Percentiles rank a stretch among this genome's conserved stretches.
Evolutionary conservation across 2,329 filamentous ascomycete species (phyloP).

Genomic region (Diaporthe amygdali): DNA sequence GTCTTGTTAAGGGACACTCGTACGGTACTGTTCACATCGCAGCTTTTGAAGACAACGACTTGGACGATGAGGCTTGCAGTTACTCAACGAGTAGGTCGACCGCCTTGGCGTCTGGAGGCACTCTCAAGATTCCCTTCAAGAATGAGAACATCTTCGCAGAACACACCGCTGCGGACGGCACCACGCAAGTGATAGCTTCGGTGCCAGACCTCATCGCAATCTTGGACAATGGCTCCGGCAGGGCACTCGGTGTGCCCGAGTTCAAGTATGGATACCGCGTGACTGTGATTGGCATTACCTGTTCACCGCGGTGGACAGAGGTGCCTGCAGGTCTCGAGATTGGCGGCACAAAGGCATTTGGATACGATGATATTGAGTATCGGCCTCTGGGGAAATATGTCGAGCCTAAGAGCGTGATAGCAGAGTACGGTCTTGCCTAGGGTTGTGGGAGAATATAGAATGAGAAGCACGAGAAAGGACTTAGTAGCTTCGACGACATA

Average conservation of each 20-base stretch:
- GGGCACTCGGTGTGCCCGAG: slow-evolving; percentile 57
- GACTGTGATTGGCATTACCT: slow-evolving; percentile 58
- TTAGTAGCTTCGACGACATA: not conserved
- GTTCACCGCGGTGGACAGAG: slow-evolving; percentile 58
- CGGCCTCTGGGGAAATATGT: slow-evolving; percentile 56
- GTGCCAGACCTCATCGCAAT: slow-evolving; percentile 56
- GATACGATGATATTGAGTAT: slow-evolving; percentile 48
- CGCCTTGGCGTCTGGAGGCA: slow-evolving; percentile 26
- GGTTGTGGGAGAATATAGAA: not conserved
- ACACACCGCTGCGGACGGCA: slow-evolving; percentile 26
- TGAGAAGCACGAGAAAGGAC: not conserved
- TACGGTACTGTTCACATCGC: slow-evolving; percentile 44
- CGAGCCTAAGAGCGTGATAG: slow-evolving; percentile 58
- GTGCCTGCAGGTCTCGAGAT: slow-evolving; percentile 53
- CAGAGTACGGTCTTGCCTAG: slow-evolving; percentile 43
- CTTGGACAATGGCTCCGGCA: slow-evolving; percentile 52
- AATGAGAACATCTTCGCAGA: slow-evolving; percentile 34
- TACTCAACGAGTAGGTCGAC: not conserved
- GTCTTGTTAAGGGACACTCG: slow-evolving; percentile 53
- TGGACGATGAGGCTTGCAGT: slow-evolving; percentile 22
- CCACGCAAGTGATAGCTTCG: slow-evolving; percentile 44
- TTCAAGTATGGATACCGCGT: slow-evolving; percentile 59
- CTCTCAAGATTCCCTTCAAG: slow-evolving; percentile 33
- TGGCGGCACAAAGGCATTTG: slow-evolving; percentile 46
- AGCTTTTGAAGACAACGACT: slow-evolving; percentile 30